These are phyloP conservation scores for Reticulascus tulasneorum DNA, from an alignment of 2,329 filamentous ascomycete genomes.

Conservation along the genomic window DNA sequence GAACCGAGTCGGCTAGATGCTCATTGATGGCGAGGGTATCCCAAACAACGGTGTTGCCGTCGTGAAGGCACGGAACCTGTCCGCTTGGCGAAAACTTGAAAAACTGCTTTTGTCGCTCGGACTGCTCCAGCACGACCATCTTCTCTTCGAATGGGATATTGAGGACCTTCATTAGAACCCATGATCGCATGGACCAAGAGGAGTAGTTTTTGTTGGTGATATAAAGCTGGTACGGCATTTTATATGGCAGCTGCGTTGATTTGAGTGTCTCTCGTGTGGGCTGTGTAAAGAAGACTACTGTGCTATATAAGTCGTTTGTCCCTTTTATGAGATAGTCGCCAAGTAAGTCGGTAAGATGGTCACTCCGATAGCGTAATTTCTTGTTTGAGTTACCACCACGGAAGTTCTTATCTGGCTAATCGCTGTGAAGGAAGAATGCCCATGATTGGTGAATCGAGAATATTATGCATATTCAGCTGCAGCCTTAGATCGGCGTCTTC, in stretches of 20 bases:
- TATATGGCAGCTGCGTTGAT: conserved; percentile 1
- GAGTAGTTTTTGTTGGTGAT: conserved; percentile 43
- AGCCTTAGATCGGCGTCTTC: too few species aligned
- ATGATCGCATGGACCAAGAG: conserved; percentile 42
- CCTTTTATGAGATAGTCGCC: too few species aligned
- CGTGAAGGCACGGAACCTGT: conserved; percentile 38
- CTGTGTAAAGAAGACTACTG: too few species aligned
- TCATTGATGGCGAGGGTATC: conserved; percentile 47
- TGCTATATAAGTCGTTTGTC: too few species aligned
- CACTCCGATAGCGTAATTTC: too few species aligned
- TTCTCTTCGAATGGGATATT: conserved; percentile 37
- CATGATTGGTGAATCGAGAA: too few species aligned
- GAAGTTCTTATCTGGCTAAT: too few species aligned
- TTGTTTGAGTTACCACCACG: too few species aligned
- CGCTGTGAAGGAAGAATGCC: too few species aligned
- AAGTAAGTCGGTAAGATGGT: too few species aligned
- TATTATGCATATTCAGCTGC: too few species aligned
- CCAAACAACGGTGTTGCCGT: conserved; percentile 28
- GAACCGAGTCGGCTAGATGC: conserved; percentile 39
- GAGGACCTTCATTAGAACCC: conserved; percentile 41
- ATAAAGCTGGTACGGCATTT: conserved; percentile 34
- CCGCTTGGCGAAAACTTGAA: conserved; percentile 33
- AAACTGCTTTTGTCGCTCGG: conserved; percentile 28
- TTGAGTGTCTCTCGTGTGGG: too few species aligned
- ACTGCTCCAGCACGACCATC: conserved; percentile 28